Evolutionary conservation across 345 rosid species (phyloP).

Genomic region (Populus deltoides): DNA sequence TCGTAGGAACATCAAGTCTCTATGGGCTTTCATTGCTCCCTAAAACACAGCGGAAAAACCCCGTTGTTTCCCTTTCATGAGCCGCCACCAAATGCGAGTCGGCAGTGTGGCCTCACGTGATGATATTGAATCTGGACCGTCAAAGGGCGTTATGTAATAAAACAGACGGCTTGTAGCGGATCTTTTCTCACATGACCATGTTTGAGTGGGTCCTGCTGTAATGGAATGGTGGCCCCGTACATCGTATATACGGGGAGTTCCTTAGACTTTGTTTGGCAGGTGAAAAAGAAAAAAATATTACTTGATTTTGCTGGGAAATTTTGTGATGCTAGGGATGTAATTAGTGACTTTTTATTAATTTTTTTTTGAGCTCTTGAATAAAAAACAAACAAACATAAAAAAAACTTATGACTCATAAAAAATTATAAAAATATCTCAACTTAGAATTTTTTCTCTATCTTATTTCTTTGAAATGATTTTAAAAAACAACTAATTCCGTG

Average conservation of each 20-base stretch:
- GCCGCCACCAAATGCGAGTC: not conserved
- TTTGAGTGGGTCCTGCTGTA: not conserved
- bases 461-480: too few species aligned
- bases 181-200: constrained; percentile 22
- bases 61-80: not conserved
- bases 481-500: too few species aligned
- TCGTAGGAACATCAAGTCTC: not conserved
- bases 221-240: not conserved
- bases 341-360: too few species aligned
- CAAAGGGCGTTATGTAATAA: not conserved
- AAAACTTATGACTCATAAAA: too few species aligned
- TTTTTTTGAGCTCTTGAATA: too few species aligned
- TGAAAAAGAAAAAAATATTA: too few species aligned
- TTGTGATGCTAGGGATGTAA: too few species aligned
- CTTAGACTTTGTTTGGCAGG: not conserved
- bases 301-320: too few species aligned
- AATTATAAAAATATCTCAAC: too few species aligned
- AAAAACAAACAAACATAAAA: too few species aligned
- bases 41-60: not conserved
- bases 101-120: constrained; percentile 1
- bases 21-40: not conserved
- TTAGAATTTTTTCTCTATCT: too few species aligned
- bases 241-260: not conserved
- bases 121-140: constrained; percentile 17
- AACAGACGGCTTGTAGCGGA: constrained; percentile 7